Evolutionary conservation across 75 land plant species (phyloP), one percentile per base, ranked within the genome.

Genomic region (Cunninghamia lanceolata): DNA sequence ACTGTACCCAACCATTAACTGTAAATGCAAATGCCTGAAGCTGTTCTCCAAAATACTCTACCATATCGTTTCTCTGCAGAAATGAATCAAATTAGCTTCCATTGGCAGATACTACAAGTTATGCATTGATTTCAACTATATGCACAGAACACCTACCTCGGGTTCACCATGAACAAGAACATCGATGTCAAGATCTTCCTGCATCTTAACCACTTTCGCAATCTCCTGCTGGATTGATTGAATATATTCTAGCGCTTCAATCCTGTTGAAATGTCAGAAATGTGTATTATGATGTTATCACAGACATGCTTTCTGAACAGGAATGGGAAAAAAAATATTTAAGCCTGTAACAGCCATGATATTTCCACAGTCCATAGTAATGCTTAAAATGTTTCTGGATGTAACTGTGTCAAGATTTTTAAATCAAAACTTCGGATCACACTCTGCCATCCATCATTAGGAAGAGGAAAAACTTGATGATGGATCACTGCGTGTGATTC

Each of bases 41-140:
- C 46, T 92, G 93, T 90, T 92, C 93, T 11, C 93, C 93, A 75
- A 92, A 92, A 85, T 92, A 92, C 88, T 92, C 94, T 82, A 92
- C 92, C 92, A 90, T 92, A 88, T 92, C 94, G 47, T 92, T 92
- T 83, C 92, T 89, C 94, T 90, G 89, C 45, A 42, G 42, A 46
- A 32, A 89, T 17, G 85, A 38, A 38, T 30, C 19, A 82, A 36
- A 75, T 40, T 75, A 66, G 82, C 3, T 74, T 42, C n/a, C 46
- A 30, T 46, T 36, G 73, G 6, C 21, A 34, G 42, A 70, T 38
- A 25, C 2, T 21, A 78, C 21, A 10, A 42, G 39, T 7, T 77
- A 38, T 39, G 5, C 73, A 68, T 21, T 78, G 81, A 25, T 78
- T 78, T 39, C 2, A 78, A 21, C 10, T 0, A 8, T 19, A 9